phyloP scores from a whole-genome alignment of 1,284 basidiomycete species.

The Rhodotorula glutinis region DNA sequence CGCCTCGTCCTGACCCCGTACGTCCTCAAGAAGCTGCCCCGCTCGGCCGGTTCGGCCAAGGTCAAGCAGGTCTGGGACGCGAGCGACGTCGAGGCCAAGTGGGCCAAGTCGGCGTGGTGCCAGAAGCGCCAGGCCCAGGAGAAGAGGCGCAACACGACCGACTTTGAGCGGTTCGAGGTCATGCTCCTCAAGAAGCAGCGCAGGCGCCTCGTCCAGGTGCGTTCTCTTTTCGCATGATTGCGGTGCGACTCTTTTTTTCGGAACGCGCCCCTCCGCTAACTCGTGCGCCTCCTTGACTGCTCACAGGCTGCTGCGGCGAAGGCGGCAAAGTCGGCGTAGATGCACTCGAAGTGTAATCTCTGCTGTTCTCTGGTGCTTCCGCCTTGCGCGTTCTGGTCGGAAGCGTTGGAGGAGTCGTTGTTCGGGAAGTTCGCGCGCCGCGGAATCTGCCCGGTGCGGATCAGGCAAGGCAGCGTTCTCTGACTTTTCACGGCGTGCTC shows the following conservation, averaged over 20 bases:
- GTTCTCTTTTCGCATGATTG: conserved; percentile 7
- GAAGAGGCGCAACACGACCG: conserved; percentile 73
- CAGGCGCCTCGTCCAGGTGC: conserved; percentile 48
- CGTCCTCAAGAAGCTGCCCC: conserved; percentile 78
- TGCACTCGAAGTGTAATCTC: not conserved
- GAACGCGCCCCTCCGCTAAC: too few species aligned
- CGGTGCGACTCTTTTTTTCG: too few species aligned
- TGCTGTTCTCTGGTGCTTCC: not conserved
- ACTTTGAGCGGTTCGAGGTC: conserved; percentile 80
- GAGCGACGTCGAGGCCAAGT: conserved; percentile 68
- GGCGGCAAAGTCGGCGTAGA: conserved; percentile 41
- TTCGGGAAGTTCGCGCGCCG: too few species aligned
- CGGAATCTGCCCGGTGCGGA: too few species aligned
- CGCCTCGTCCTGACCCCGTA: conserved; percentile 89
- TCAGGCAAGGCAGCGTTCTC: too few species aligned
- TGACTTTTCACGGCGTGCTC: too few species aligned
- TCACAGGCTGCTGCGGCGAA: conserved; percentile 32
- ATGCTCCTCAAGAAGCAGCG: conserved; percentile 57
- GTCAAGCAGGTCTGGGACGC: conserved; percentile 87
- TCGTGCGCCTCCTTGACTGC: not conserved
- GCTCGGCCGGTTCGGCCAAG: conserved; percentile 74
- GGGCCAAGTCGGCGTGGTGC: conserved; percentile 79
- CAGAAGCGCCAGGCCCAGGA: conserved; percentile 78
- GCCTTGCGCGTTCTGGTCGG: too few species aligned
- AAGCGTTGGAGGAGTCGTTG: too few species aligned